Evolutionary conservation across 441 rosid species (phyloP), one percentile per base, ranked within the genome.

Genomic region (Raphanus hybrid): DNA sequence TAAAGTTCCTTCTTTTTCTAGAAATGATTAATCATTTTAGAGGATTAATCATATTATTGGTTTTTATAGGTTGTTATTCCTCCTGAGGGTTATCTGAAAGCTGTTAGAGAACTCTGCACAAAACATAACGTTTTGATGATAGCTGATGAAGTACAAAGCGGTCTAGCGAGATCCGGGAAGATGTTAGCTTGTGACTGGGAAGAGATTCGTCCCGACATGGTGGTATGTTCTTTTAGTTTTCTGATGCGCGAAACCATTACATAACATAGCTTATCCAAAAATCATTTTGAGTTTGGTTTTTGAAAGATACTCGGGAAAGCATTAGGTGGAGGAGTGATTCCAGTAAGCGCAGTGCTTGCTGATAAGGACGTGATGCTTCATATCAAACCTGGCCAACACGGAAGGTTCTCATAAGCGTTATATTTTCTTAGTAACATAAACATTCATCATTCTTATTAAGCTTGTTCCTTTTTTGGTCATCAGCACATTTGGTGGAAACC

Each of bases 121-220:
- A 84, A 89, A 81, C 76, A 92, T 75, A 91, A 93, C 65, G 71
- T 95, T 73, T 82, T 95, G 79, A 95, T 93, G 99, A 91, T 95
- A 63, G 98, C 97, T 39, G 98, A 93, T 80, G 99, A 95, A 80
- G 90, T 95, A 75, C 98, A 95, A 84, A 89, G 93, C 82, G 99
- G 99, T 75, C 83, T 95, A 78, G 99, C 92, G 0, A 86, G 98
- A 76, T 80, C 95, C 0, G 98, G 99, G 61, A 91, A 83, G 81
- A 84, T 93, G 96, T 78, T 93, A 86, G 98, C 99, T 65, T 95
- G 96, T 80, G 93, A 92, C 29, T 95, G 99, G 99, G 98, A 93
- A 84, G 85, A 87, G 50, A 87, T 91, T 79, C 95, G 85, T 27
- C 97, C 99, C 6, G 96, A 95, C 76, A 78, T 92, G 59, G 97